Evolutionary conservation across 495 filamentous ascomycete species (phyloP).

Genomic region (Penicillium tannophilum): DNA sequence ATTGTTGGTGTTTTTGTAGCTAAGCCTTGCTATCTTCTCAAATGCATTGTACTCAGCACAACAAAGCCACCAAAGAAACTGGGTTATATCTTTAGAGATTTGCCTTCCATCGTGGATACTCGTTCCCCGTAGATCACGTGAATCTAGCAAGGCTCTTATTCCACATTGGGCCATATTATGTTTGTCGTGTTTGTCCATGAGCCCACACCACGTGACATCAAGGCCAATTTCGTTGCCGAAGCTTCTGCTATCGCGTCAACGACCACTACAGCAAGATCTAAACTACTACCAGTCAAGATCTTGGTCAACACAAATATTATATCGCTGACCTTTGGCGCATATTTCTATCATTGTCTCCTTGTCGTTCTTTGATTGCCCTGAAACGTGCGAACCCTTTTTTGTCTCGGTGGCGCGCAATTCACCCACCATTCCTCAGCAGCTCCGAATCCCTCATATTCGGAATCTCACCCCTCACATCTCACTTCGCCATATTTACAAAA

Average conservation of each 20-base stretch:
- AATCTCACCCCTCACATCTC: background rate
- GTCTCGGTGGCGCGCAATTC: conserved; percentile 22
- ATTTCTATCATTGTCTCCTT: background rate
- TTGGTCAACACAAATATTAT: background rate
- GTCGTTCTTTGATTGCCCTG: conserved; percentile 3
- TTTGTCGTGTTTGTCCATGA: conserved; percentile 18
- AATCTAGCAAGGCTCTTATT: no score
- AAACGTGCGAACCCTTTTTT: conserved; percentile 11
- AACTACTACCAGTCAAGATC: background rate
- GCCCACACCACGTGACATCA: conserved; percentile 9
- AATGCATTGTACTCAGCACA: no score
- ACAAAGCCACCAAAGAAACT: no score
- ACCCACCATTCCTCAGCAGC: conserved; percentile 3
- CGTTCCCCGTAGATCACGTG: background rate
- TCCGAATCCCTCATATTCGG: background rate
- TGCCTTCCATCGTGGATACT: background rate
- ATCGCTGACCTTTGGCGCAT: background rate
- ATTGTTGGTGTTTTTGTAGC: no score
- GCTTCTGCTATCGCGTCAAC: conserved; percentile 21
- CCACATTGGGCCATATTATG: background rate
- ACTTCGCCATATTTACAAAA: conserved; percentile 11
- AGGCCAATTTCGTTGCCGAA: conserved; percentile 20
- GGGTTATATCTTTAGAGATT: background rate
- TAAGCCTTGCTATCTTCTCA: no score
- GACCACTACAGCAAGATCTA: conserved; percentile 8